Conservation (phyloP, 345 rosid genomes). For the Hibiscus mutabilis region DNA sequence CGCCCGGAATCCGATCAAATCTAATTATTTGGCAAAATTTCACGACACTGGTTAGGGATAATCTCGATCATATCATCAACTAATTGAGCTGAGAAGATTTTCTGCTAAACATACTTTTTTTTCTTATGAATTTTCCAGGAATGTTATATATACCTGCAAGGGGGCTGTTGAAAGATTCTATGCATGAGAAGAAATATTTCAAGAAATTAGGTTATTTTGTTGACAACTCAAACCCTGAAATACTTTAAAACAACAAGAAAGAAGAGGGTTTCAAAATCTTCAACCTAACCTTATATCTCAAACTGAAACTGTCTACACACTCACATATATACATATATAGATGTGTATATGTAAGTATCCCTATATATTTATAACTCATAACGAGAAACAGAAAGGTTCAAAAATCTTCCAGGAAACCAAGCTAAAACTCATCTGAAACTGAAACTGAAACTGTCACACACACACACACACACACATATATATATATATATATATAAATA, state of each 20-base stretch:
- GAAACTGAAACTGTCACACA: background rate
- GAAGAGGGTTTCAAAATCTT: background rate
- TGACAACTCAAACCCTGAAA: background rate
- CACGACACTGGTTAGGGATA: background rate
- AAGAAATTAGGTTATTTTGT: background rate
- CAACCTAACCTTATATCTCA: background rate
- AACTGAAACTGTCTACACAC: background rate
- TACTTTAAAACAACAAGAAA: background rate
- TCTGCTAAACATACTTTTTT: too few relatives aligned
- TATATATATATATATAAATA: background rate
- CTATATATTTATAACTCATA: background rate
- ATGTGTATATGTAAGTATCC: too few relatives aligned
- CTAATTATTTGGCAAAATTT: too few relatives aligned
- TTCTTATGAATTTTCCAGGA: background rate
- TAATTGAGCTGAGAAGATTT: background rate
- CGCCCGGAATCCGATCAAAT: too few relatives aligned
- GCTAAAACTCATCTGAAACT: background rate
- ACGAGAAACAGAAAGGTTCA: background rate
- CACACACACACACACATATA: background rate
- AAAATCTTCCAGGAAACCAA: background rate
- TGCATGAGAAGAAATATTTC: background rate
- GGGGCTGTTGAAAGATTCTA: background rate
- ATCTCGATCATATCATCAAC: background rate
- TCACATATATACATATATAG: too few relatives aligned
- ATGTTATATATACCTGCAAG: background rate